Evolutionary conservation across 305 asterid genomes (phyloP), one percentile per base, ranked within the genome.

Genomic region (Fraxinus paxiana): DNA sequence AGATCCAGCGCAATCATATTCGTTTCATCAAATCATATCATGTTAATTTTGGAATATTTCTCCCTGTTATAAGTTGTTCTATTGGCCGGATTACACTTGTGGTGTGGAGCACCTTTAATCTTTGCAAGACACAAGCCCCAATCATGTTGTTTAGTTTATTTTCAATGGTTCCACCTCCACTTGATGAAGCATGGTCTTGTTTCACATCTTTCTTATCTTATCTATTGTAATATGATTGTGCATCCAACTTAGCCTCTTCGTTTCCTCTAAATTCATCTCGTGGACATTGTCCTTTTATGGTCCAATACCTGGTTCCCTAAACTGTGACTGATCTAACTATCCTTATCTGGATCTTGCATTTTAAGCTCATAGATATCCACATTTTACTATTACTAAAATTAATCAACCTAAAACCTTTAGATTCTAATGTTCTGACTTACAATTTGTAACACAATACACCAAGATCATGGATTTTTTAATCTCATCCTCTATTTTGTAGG

Each of bases 401-500:
- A 61, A 22, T 2, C 3, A 61, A 20, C 33, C 5, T 54, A 61
- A 22, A 22, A 2, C 70, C 31, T 61, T 61, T 61, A 61, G 70
- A 61, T 61, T 9, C 8, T 54, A 18, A 54, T 7, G 70, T 61
- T 61, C 31, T 61, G 10, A 61, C 73, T 26, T 35, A 20, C 61
- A 73, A 22, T 67, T 81, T 38, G 4, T 76, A 37, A 81, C 71
- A 77, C 67, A 6, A 61, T 30, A 61, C 30, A 15, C 26, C 26
- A 61, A 33, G 83, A 54, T 79, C 37, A 4, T 2, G 24, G 38
- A 31, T 48, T n/a, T 8, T 69, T 67, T 54, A 28, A 76, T 73
- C 73, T 82, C 75, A 8, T 75, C 63, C 30, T 75, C 74, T 2
- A 24, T 76, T 78, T 34, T 79, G 38, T 83, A 96, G 98, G 99